phyloP scores from a whole-genome alignment of 2,329 filamentous ascomycete genomes.

The Aspergillus fumigatiaffinis region DNA sequence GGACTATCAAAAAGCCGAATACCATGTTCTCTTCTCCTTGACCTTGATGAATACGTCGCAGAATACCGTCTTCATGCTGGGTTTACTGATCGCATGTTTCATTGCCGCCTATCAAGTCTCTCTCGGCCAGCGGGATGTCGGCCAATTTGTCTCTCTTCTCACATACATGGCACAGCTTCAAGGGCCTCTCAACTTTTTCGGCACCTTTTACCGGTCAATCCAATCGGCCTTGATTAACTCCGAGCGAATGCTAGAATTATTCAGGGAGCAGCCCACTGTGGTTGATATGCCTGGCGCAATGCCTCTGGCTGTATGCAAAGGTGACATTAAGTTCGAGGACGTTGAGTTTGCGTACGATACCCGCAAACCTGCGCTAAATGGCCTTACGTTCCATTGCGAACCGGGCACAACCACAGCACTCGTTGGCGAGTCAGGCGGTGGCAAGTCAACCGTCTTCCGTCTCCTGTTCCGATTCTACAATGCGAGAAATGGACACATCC shows the following conservation, averaged over 20 bases:
- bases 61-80: constrained; percentile 74
- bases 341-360: constrained; percentile 89
- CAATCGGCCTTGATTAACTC: constrained; percentile 97
- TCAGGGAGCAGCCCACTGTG: constrained; percentile 93
- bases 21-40: constrained; percentile 70
- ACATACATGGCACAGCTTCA: constrained; percentile 78
- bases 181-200: constrained; percentile 79
- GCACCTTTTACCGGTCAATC: constrained; percentile 92
- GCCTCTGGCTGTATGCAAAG: constrained; percentile 64
- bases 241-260: constrained; percentile 88
- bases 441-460: constrained; percentile 94
- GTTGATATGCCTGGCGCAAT: constrained; percentile 67
- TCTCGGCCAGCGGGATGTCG: constrained; percentile 60
- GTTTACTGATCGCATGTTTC: constrained; percentile 67
- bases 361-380: constrained; percentile 77
- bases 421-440: constrained; percentile 93
- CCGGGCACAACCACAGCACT: constrained; percentile 94
- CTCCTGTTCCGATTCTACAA: constrained; percentile 98
- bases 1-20: constrained; percentile 70
- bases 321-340: constrained; percentile 80
- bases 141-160: constrained; percentile 68
- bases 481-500: constrained; percentile 70
- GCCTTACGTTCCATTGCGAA: constrained; percentile 77
- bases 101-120: constrained; percentile 75
- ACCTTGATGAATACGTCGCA: constrained; percentile 79